Percentiles rank a stretch among this genome's conserved stretches.
phyloP scores from a whole-genome alignment of 805 yeast species.

The Tetrapisispora iriomotensis region DNA sequence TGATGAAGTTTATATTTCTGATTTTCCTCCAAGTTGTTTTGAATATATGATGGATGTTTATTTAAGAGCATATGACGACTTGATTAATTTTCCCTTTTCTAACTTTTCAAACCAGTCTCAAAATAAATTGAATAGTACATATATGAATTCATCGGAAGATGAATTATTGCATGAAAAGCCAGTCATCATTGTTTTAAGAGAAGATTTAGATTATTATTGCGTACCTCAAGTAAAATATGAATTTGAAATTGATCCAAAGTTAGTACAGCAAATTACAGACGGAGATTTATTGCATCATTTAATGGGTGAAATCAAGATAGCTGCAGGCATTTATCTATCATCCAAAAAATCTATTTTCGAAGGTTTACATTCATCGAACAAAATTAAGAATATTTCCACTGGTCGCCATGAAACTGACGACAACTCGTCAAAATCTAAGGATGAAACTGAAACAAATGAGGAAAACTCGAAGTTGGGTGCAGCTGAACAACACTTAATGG shows the following conservation, averaged over 20 bases:
- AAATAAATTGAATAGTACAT: not conserved
- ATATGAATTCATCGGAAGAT: constrained; percentile 37
- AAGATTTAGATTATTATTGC: constrained; percentile 88
- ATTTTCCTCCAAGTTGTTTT: constrained; percentile 80
- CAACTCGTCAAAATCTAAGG: not conserved
- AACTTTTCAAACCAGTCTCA: not conserved
- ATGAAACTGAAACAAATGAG: not conserved
- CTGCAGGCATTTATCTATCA: constrained; percentile 60
- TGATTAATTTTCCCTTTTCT: constrained; percentile 32
- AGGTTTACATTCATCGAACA: constrained; percentile 45
- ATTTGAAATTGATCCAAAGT: constrained; percentile 31
- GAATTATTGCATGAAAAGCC: constrained; percentile 72
- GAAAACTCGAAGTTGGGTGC: constrained; percentile 59
- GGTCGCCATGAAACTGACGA: not conserved
- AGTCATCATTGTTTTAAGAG: constrained; percentile 82
- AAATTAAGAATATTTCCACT: constrained; percentile 13
- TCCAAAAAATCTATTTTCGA: constrained; percentile 55
- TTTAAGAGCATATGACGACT: constrained; percentile 55
- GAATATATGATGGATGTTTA: constrained; percentile 70
- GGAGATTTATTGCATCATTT: constrained; percentile 35
- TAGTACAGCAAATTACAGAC: constrained; percentile 27
- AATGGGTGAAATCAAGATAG: constrained; percentile 57
- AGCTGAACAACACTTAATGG: constrained; percentile 90
- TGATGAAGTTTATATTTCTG: constrained; percentile 62
- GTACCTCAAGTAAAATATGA: constrained; percentile 41